Evolutionary conservation across 2,329 filamentous ascomycete species (phyloP).

Genomic region (Coniochaeta hoffmannii): DNA sequence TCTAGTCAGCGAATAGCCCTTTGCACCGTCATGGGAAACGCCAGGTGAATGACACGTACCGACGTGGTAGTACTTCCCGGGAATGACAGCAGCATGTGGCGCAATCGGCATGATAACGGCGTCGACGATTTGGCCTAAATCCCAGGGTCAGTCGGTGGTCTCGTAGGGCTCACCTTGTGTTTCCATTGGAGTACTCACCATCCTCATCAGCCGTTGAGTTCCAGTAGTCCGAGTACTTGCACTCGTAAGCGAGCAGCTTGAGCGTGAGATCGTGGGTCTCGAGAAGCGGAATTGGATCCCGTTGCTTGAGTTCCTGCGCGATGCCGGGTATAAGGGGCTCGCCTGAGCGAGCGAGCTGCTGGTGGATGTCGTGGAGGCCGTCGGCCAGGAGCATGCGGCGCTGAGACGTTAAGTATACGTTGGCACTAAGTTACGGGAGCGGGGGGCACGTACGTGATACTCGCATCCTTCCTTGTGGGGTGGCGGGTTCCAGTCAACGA

Average conservation of each 20-base stretch:
- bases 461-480: constrained; percentile 31
- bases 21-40: too few relatives aligned
- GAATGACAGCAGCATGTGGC: constrained; percentile 40
- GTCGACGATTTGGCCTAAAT: constrained; percentile 43
- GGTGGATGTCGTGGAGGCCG: constrained; percentile 28
- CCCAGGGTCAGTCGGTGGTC: constrained; percentile 10
- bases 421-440: neutral
- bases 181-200: constrained; percentile 21
- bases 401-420: neutral
- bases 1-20: neutral
- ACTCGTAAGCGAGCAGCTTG: constrained; percentile 45
- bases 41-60: constrained; percentile 8
- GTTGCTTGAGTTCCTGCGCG: constrained; percentile 19
- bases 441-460: constrained; percentile 26
- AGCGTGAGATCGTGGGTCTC: constrained; percentile 40
- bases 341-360: constrained; percentile 44
- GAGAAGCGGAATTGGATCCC: constrained; percentile 16
- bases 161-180: constrained; percentile 21
- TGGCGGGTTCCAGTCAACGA: constrained; percentile 53
- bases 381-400: constrained; percentile 11
- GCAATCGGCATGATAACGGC: constrained; percentile 42
- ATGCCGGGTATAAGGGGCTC: constrained; percentile 42
- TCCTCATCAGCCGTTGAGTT: constrained; percentile 44
- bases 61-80: constrained; percentile 32
- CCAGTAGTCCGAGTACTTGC: constrained; percentile 57